A percentile compares a stretch with the other conserved stretches of the same genome.
Conservation (phyloP, 1,139 yeast genomes). For the Yamadazyma siamensis region DNA sequence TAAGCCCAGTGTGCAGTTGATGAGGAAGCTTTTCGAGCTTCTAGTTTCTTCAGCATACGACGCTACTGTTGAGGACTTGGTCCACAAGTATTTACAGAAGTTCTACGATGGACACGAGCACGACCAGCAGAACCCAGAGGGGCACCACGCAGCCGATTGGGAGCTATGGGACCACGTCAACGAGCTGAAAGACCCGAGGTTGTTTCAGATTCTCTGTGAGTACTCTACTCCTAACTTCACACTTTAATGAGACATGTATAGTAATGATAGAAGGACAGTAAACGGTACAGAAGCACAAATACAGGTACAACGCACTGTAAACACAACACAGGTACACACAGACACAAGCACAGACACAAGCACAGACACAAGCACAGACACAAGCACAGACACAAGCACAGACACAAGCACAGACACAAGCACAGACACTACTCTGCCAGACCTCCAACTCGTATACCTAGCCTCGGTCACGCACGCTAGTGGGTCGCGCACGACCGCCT, state of each 20-base stretch:
- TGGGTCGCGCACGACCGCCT: too few relatives aligned
- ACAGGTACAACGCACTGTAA: too few relatives aligned
- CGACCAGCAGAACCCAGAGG: constrained; percentile 1
- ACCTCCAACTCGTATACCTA: too few relatives aligned
- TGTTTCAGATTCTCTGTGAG: constrained; percentile 15
- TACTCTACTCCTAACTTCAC: constrained; percentile 12
- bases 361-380: too few relatives aligned
- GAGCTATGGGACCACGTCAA: constrained; percentile 14
- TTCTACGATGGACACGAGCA: constrained; percentile 6
- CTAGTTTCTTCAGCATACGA: constrained; percentile 7
- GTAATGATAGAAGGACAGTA: too few relatives aligned
- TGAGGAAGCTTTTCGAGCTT: constrained; percentile 6
- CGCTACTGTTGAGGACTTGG: constrained; percentile 10
- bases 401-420: too few relatives aligned
- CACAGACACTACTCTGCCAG: not conserved
- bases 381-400: too few relatives aligned
- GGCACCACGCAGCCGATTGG: constrained; percentile 4
- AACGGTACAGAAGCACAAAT: too few relatives aligned
- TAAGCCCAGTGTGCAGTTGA: too few relatives aligned
- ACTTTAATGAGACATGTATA: constrained; percentile 4
- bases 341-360: too few relatives aligned
- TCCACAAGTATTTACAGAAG: constrained; percentile 7
- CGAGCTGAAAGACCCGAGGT: constrained; percentile 8
- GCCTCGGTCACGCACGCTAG: too few relatives aligned
- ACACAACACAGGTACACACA: too few relatives aligned